Evolutionary conservation across 768 basidiomycete genomes (phyloP).

Genomic region (Collybia mongolica): DNA sequence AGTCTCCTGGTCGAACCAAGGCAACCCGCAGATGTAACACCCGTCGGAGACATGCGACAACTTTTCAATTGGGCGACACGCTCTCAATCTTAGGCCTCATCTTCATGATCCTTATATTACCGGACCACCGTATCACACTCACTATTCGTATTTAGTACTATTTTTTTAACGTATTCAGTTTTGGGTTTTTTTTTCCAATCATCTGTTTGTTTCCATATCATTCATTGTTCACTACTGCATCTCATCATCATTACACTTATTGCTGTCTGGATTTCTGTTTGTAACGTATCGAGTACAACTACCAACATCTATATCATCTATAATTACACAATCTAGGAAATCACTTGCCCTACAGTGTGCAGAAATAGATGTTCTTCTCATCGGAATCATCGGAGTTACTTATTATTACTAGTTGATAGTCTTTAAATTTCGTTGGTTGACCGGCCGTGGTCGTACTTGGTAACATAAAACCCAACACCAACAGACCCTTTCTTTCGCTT

Average conservation of each 20-base stretch:
- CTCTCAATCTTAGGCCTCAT: conserved; percentile 38
- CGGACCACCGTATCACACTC: conserved; percentile 11
- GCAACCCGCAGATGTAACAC: conserved; percentile 71
- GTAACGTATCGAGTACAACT: conserved; percentile 12
- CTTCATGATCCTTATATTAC: conserved; percentile 51
- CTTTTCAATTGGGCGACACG: conserved; percentile 79
- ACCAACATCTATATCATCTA: conserved; percentile 13
- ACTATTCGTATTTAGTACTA: conserved; percentile 13
- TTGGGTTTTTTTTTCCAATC: conserved; percentile 13
- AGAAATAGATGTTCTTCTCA: no score
- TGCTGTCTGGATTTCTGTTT: conserved; percentile 18
- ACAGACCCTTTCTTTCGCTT: conserved; percentile 31
- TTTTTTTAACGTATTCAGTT: conserved; percentile 13
- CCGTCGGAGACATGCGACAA: conserved; percentile 69
- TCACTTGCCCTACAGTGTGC: background rate
- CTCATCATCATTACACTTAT: conserved; percentile 18
- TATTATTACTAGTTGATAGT: no score
- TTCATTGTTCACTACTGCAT: conserved; percentile 6
- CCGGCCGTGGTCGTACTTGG: conserved; percentile 33
- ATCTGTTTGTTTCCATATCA: conserved; percentile 12
- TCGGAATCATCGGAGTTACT: no score
- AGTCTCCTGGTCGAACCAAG: conserved; percentile 84
- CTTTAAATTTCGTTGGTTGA: conserved; percentile 5
- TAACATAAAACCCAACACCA: conserved; percentile 48
- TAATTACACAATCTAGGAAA: conserved; percentile 11